These are phyloP conservation scores for Naumovozyma castellii DNA, from an alignment of 805 yeast species.

Conservation along the genomic window DNA sequence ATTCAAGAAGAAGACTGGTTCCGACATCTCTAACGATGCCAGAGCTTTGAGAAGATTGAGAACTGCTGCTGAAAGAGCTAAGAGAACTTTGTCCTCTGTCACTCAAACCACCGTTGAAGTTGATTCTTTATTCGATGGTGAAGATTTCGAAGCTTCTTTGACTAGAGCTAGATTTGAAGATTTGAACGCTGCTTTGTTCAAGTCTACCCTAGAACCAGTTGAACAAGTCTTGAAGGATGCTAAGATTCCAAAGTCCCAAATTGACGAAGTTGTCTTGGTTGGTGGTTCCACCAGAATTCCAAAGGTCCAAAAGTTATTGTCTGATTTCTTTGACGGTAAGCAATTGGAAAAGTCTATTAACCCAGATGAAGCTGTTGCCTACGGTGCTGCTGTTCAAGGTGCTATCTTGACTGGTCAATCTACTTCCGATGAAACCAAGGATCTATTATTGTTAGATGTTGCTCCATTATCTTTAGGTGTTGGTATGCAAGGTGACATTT, in stretches of 20 bases:
- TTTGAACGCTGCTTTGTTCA: conserved; percentile 84
- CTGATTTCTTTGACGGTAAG: conserved; percentile 94
- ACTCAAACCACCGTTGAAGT: conserved; percentile 94
- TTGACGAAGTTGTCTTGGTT: conserved; percentile 90
- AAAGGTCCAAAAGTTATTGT: conserved; percentile 87
- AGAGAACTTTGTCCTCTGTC: conserved; percentile 93
- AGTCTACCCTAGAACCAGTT: conserved; percentile 87
- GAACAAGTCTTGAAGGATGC: conserved; percentile 91
- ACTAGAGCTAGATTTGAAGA: conserved; percentile 98
- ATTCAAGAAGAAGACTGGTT: conserved; percentile 89
- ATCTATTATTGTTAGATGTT: conserved; percentile 89
- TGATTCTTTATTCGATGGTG: conserved; percentile 90
- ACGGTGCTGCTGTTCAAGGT: conserved; percentile 99
- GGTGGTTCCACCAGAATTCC: conserved; percentile 99
- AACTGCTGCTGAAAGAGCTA: conserved; percentile 98
- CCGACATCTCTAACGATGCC: conserved; percentile 80
- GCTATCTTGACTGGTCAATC: conserved; percentile 85
- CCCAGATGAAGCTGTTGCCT: conserved; percentile 99
- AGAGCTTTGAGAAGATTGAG: conserved; percentile 97
- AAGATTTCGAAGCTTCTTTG: conserved; percentile 84
- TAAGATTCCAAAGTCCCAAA: conserved; percentile 69
- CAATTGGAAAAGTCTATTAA: conserved; percentile 91
- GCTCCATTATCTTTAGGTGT: conserved; percentile 97
- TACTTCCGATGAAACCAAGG: conserved; percentile 85
- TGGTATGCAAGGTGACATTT: conserved; percentile 98